Evolutionary conservation across 1,139 yeast species (phyloP), one percentile per base, ranked within the genome.

Genomic region (Blastobotrys serpentis): DNA sequence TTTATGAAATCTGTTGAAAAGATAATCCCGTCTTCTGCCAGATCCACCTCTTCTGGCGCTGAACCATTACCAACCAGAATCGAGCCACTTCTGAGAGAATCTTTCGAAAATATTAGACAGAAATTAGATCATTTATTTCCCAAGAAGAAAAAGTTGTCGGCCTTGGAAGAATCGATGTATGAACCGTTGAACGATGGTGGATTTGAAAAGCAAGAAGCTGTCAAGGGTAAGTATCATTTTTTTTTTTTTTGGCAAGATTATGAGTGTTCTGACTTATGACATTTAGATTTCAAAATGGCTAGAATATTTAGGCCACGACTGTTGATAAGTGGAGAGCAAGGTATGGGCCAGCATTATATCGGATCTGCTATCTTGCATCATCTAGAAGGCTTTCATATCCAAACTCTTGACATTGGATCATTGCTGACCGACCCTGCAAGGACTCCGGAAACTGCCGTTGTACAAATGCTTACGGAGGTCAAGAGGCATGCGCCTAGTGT

Each of bases 331-430:
- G 98, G 98, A 1, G 71, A 72, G 2, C 70, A 74, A n/a, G 97
- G 98, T 0, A 79, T 79, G 68, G 99, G 98, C 1, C 96, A 90
- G 59, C 87, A 82, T 57, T 90, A 92, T 64, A 64, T 94, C 13
- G 86, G 92, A 7, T 76, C 92, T 1, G 97, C 98, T 0, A 73
- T 89, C 13, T 70, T 92, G 50, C 86, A 89, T 59, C 78, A 81
- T 58, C 71, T 94, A 52, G 98, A 92, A 68, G 96, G 96, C 0
- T 89, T 84, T 59, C 95, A 89, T 62, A 83, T 89, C 7, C 98
- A 92, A 62, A 78, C 86, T 0, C 72, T 94, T 42, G 98, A 92
- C 64, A 72, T 92, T 52, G 88, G 90, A 1, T 76, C 84, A 17
- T 66, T 92, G 51, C 81, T 84, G 57, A 82, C 92, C 11, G 98